Evolutionary conservation across 345 rosid genomes (phyloP), one percentile per base, ranked within the genome.

Genomic region (Geranium rotundifolium): DNA sequence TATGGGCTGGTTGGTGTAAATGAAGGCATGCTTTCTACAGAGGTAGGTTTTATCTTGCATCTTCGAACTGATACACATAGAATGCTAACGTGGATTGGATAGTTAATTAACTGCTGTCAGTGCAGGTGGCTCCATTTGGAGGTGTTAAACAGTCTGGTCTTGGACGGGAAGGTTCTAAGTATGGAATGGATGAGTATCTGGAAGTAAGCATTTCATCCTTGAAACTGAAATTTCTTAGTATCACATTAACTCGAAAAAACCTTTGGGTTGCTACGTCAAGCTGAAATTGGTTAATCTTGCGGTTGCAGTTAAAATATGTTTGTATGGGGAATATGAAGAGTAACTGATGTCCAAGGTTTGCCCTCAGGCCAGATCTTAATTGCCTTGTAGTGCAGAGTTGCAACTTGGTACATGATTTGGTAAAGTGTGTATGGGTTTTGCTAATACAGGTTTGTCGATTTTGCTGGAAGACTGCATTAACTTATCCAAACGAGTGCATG

Each of bases 161-260:
- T 65, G 99, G 97, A 70, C 86, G 96, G 63, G 97, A 93, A 80
- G 99, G 97, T 72, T 93, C 97, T 67, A 90, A 90, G 80, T 93
- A 93, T 63, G 97, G 99, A 65, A 83, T 90, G 69, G 99, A 93
- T 68, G 97, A 90, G 75, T 93, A 86, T 73, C 77, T 84, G 61
- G 96, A 93, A 75, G 97, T 90, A 75, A 79, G 72, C 65, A 65
- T 68, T 56, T 52, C 56, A 14, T 4, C 16, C 39, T 54, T 17
- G 39, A 23, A 1, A 29, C 27, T 19, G n/a, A 54, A 64, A 1
- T 9, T 54, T 16, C 46, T 18, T 15, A 52, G 14, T 58, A 5
- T 41, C 50, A 4, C 14, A 13, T 41, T 41, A 4, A 12, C 50
- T 41, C 50, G n/a, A 41, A 5, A 3, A 41, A 5, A 12, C 12